Base-by-base conservation (phyloP, 169 alveolate species). In the Theileria parva region DNA sequence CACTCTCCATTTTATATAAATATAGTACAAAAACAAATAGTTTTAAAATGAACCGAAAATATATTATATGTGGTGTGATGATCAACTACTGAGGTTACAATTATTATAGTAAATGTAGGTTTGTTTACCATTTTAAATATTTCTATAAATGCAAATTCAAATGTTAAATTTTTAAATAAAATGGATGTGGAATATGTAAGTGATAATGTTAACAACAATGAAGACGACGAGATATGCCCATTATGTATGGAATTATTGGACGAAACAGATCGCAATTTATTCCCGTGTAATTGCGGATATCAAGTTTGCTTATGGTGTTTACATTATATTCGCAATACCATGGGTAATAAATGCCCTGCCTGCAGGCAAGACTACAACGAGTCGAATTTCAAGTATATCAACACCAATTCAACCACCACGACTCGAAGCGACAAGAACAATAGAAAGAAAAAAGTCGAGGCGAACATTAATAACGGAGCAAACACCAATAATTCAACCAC, bases 221-320 rank as follows among this genome's bases (percentile, higher is more conserved):
- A 81, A 39, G 92, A 89, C 12, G 93, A 78, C 53, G 94, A 89
- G 55, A 63, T 79, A 8, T 95, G 98, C 66, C 98, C 98, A 6
- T 71, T 95, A 50, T 95, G 98, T 74, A 92, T 95, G 84, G 98
- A 95, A 68, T 93, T 81, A n/a, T 67, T 95, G 79, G 98, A 95
- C 74, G 97, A 94, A 60, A 94, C 97, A 0, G 98, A 95, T 66
- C 79, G 95, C 64, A 92, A 90, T 72, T 92, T 95, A 55, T 95
- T 70, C 65, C 98, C 98, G 25, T 95, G 98, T 77, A 92, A 89
- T 34, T 95, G 98, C 76, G 97, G 97, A 34, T 95, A 94, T 77
- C 98, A 95, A 81, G 93, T 95, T 64, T 95, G 97, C 74, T 85
- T 95, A 21, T 95, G 97, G 97, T 95, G 97, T 64, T 89, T 93